Evolutionary conservation across 805 yeast genomes (phyloP).

Genomic region (Zygoascus bituminiphila): DNA sequence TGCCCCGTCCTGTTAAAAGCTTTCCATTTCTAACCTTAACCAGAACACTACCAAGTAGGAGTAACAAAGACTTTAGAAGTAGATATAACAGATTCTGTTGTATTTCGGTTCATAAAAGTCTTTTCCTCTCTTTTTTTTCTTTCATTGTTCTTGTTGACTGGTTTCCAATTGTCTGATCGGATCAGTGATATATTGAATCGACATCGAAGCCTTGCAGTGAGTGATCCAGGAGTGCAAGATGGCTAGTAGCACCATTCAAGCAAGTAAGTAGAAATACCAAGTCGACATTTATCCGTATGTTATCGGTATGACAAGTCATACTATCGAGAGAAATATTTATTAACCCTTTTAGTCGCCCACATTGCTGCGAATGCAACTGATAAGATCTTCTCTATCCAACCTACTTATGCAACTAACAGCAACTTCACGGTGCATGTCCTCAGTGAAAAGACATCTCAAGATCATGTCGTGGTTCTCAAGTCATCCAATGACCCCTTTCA

Average conservation of each 20-base stretch:
- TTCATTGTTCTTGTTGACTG: no score
- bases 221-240: background rate
- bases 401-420: conserved; percentile 34
- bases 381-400: conserved; percentile 38
- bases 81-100: no score
- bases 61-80: no score
- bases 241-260: background rate
- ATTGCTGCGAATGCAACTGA: conserved; percentile 28
- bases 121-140: background rate
- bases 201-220: no score
- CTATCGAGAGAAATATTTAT: background rate
- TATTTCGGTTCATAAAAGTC: background rate
- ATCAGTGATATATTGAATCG: no score
- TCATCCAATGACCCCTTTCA: conserved; percentile 48
- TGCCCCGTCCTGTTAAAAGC: background rate
- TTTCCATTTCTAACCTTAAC: background rate
- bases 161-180: no score
- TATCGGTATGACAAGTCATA: no score
- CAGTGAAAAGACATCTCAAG: background rate
- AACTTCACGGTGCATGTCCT: background rate
- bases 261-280: background rate
- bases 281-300: no score
- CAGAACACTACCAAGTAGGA: no score
- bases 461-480: conserved; percentile 22
- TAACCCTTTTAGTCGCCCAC: conserved; percentile 25